These are phyloP conservation scores for Porodaedalea pini DNA, from an alignment of 1,284 basidiomycete genomes.

Conservation along the genomic window DNA sequence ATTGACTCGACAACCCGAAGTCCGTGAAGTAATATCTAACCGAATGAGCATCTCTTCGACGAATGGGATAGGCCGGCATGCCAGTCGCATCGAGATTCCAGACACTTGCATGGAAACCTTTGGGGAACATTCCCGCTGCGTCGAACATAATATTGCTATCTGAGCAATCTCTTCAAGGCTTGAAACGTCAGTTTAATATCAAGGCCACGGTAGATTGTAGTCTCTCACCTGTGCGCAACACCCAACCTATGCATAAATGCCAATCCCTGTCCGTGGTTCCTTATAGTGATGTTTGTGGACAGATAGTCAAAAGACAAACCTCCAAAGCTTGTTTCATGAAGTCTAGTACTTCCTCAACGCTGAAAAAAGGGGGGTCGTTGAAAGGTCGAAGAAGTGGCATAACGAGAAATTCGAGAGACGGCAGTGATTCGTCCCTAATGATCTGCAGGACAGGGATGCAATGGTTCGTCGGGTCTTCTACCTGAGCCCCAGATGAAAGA, in stretches of 20 bases:
- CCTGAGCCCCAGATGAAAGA: neutral
- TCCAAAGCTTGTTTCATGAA: slow-evolving; percentile 13
- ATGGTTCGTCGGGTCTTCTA: slow-evolving; percentile 6
- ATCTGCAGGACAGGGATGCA: slow-evolving; percentile 1
- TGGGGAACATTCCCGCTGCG: slow-evolving; percentile 26
- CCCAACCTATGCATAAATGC: neutral
- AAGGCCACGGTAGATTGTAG: neutral
- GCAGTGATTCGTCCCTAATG: slow-evolving; percentile 11
- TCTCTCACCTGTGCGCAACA: slow-evolving; percentile 8
- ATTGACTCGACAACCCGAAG: slow-evolving; percentile 27
- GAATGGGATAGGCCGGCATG: neutral
- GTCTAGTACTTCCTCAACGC: slow-evolving; percentile 12
- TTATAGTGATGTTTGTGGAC: neutral
- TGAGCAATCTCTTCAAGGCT: neutral
- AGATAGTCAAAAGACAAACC: neutral
- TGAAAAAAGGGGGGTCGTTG: slow-evolving; percentile 6
- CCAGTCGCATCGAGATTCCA: slow-evolving; percentile 15
- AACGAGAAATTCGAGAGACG: neutral
- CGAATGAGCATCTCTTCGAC: neutral
- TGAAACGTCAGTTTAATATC: neutral
- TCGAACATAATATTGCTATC: slow-evolving; percentile 30
- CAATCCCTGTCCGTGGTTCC: neutral
- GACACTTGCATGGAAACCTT: slow-evolving; percentile 23
- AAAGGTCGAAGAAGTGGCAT: slow-evolving; percentile 13
- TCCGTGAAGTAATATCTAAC: slow-evolving; percentile 32